Percentiles rank a stretch among this genome's conserved stretches.
Evolutionary conservation across 495 filamentous ascomycete genomes (phyloP).

Genomic region (Penicillium mononematosum): DNA sequence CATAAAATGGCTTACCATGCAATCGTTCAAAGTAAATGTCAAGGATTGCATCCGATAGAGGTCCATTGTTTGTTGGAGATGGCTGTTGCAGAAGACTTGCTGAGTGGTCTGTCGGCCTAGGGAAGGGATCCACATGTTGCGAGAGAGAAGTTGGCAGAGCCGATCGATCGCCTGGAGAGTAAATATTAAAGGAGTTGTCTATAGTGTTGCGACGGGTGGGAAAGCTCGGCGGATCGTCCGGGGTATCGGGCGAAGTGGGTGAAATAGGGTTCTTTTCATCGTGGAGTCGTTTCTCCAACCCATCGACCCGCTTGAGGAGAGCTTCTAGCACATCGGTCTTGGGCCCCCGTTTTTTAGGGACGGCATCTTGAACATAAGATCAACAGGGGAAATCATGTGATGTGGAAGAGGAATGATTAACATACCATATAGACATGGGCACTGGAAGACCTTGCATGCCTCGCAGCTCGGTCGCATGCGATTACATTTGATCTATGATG

Average conservation of each 20-base stretch:
- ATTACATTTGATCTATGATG: conserved; percentile 79
- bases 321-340: conserved; percentile 88
- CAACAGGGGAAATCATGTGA: conserved; percentile 9
- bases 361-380: conserved; percentile 60
- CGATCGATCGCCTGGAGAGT: conserved; percentile 16
- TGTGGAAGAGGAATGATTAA: not conserved
- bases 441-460: conserved; percentile 84
- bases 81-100: conserved; percentile 17
- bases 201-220: conserved; percentile 25
- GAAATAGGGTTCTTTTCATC: conserved; percentile 58
- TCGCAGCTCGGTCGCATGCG: conserved; percentile 79
- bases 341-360: conserved; percentile 83
- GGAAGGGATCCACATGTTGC: conserved; percentile 18
- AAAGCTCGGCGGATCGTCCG: conserved; percentile 18
- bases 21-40: conserved; percentile 75
- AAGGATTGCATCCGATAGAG: conserved; percentile 59
- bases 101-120: conserved; percentile 11
- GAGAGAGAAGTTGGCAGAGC: conserved; percentile 11
- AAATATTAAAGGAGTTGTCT: conserved; percentile 22
- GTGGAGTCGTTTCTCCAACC: conserved; percentile 75
- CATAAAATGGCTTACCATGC: conserved; percentile 74
- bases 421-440: conserved; percentile 84
- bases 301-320: conserved; percentile 77
- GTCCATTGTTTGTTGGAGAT: conserved; percentile 31
- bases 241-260: conserved; percentile 38